Evolutionary conservation across 805 yeast species (phyloP), one percentile per base, ranked within the genome.

Genomic region (Metschnikowia sp.): DNA sequence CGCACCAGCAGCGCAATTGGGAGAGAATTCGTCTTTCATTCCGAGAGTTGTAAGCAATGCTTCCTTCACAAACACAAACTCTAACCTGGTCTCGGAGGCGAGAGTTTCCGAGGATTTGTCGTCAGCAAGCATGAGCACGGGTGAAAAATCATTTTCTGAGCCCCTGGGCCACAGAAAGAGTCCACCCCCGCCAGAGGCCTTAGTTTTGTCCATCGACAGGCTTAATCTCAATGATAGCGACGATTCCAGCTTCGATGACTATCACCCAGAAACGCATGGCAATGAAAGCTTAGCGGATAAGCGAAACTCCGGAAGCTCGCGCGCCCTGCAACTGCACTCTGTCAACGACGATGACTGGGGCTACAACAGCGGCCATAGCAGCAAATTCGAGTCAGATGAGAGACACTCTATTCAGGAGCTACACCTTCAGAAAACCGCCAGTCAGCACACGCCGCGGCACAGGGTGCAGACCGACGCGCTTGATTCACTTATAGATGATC

Each of bases 401-500:
- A 11, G 11, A 19, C 45, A 29, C 12, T 12, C 10, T 12, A 18
- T 39, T 29, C 28, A 34, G 4, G 34, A 13, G n/a, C 9, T n/a
- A 11, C 39, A 36, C 11, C 34, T n/a, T 19, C 39, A 38, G 33
- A 39, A 29, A 47, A 42, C 34, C 43, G 41, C 42, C 47, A 48
- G 40, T 10, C 40, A 26, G 9, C 39, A 41, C 13, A 41, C 43
- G 15, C 34, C 32, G 12, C 36, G 51, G 32, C 55, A 51, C 30
- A 43, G 48, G 13, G 55, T 53, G 26, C 51, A 58, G 32, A 62
- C 68, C 3, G 68, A 61, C 34, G 67, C 69, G 5, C 53, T 72
- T 30, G 76, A 71, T 46, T 60, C 69, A 6, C 54, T 72, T n/a
- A 71, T 72, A 13, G 57, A 63, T 44, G 75, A 72, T 48, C 55